phyloP scores from a whole-genome alignment of 2,329 filamentous ascomycete genomes.

The Fusarium foetens region DNA sequence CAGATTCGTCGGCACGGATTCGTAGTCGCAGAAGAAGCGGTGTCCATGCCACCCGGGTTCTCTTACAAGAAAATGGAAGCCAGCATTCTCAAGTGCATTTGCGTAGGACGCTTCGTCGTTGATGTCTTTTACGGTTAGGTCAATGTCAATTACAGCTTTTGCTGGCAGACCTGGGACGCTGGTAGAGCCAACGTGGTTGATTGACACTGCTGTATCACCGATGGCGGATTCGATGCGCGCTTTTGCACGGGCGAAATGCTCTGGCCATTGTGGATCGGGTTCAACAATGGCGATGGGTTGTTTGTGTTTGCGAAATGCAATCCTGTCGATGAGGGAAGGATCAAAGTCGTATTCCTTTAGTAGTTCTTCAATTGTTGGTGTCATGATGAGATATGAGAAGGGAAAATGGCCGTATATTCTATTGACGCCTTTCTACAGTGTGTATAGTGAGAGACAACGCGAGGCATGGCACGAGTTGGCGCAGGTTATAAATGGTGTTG shows the following conservation, averaged over 20 bases:
- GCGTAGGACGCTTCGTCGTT: conserved; percentile 56
- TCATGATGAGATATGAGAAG: conserved; percentile 20
- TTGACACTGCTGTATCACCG: conserved; percentile 48
- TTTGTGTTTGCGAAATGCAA: conserved; percentile 41
- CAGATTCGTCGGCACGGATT: conserved; percentile 55
- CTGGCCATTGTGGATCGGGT: conserved; percentile 52
- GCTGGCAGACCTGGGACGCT: conserved; percentile 60
- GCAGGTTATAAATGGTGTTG: neutral
- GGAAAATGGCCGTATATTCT: rapidly evolving
- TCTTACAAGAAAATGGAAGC: conserved; percentile 58
- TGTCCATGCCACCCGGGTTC: conserved; percentile 61
- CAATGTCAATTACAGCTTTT: conserved; percentile 64
- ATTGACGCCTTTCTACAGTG: rapidly evolving
- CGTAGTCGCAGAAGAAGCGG: conserved; percentile 55
- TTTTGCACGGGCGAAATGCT: conserved; percentile 46
- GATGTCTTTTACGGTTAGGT: conserved; percentile 56
- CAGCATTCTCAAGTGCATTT: conserved; percentile 53
- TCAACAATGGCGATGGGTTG: conserved; percentile 48
- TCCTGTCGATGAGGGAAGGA: conserved; percentile 33
- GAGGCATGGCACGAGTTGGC: neutral
- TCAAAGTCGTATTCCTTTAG: conserved; percentile 44
- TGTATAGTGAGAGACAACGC: no score
- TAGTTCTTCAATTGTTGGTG: conserved; percentile 39
- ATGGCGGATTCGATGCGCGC: conserved; percentile 51
- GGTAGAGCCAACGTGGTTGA: conserved; percentile 62